phyloP scores from a whole-genome alignment of 2,329 filamentous ascomycete genomes.

The Calonectria hawksworthii region DNA sequence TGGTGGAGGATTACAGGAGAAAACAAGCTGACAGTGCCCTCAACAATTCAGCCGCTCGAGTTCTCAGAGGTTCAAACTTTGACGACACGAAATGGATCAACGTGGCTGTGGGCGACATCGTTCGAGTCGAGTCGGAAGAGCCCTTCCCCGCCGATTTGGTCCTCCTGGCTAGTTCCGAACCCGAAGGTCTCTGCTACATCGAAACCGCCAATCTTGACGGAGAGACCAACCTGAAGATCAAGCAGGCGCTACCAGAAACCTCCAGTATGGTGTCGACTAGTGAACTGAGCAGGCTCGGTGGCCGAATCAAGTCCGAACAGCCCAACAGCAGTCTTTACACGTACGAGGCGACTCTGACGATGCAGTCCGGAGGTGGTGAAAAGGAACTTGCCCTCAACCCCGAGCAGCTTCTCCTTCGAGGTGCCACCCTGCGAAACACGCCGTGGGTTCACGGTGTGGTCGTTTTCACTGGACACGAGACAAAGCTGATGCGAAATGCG shows the following conservation, averaged over 20 bases:
- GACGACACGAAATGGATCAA: slow-evolving; percentile 94
- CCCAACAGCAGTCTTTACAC: slow-evolving; percentile 99
- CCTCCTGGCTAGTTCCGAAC: slow-evolving; percentile 93
- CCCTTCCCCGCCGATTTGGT: slow-evolving; percentile 96
- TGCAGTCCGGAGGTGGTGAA: slow-evolving; percentile 91
- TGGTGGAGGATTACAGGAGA: slow-evolving; percentile 93
- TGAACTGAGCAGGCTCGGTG: slow-evolving; percentile 88
- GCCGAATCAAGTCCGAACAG: slow-evolving; percentile 92
- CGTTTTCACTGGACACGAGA: slow-evolving; percentile 94
- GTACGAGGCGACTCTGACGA: slow-evolving; percentile 95
- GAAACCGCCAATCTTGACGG: slow-evolving; percentile 98
- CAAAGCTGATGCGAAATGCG: slow-evolving; percentile 98
- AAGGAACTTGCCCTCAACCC: slow-evolving; percentile 92
- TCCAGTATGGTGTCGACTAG: slow-evolving; percentile 86
- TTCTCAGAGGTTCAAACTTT: slow-evolving; percentile 87
- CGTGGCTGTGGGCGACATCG: slow-evolving; percentile 90
- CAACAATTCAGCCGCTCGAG: slow-evolving; percentile 88
- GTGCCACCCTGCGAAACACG: slow-evolving; percentile 94
- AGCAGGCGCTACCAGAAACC: slow-evolving; percentile 96
- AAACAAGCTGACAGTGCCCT: slow-evolving; percentile 88
- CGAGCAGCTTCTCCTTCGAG: slow-evolving; percentile 92
- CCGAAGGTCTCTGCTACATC: slow-evolving; percentile 97
- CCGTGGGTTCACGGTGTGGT: slow-evolving; percentile 97
- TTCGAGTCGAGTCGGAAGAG: slow-evolving; percentile 94
- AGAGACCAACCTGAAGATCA: slow-evolving; percentile 99